These are phyloP conservation scores for Leccinum subtestaceum DNA, from an alignment of 768 basidiomycete species.

Conservation along the genomic window DNA sequence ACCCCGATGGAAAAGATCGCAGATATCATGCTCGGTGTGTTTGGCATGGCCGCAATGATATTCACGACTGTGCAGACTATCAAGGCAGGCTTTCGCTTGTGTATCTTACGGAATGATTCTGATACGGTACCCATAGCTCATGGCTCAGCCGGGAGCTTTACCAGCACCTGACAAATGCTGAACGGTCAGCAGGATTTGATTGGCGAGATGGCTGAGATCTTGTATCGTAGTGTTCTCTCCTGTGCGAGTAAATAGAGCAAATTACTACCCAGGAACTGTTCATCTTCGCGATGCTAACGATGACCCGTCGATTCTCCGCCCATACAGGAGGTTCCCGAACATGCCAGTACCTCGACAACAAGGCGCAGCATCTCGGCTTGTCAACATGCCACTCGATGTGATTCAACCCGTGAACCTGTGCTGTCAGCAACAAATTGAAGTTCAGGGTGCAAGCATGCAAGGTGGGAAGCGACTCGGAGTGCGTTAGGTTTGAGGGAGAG, in stretches of 20 bases:
- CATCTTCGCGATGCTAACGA: conserved; percentile 11
- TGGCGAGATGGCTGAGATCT: conserved; percentile 14
- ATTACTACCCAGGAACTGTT: conserved; percentile 13
- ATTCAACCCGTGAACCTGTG: background rate
- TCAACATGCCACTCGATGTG: background rate
- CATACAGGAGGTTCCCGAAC: conserved; percentile 10
- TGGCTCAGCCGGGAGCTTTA: conserved; percentile 48
- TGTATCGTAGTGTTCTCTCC: conserved; percentile 4
- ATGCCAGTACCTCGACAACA: background rate
- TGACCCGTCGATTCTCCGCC: conserved; percentile 20
- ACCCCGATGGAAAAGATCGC: conserved; percentile 61
- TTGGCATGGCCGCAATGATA: conserved; percentile 66
- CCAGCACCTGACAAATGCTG: conserved; percentile 35
- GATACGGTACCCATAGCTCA: conserved; percentile 43
- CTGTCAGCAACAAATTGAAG: background rate
- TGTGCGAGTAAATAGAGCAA: conserved; percentile 14
- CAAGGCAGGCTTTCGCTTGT: conserved; percentile 38
- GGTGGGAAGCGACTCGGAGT: background rate
- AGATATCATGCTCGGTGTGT: conserved; percentile 73
- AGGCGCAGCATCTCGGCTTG: background rate
- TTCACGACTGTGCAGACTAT: conserved; percentile 85
- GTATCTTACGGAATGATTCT: conserved; percentile 7
- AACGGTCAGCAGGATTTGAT: conserved; percentile 5
- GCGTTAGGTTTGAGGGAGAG: conserved; percentile 1
- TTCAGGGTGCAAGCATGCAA: conserved; percentile 10